phyloP scores from a whole-genome alignment of 176 grass and related monocot species.

The Bothriochloa decipiens region DNA sequence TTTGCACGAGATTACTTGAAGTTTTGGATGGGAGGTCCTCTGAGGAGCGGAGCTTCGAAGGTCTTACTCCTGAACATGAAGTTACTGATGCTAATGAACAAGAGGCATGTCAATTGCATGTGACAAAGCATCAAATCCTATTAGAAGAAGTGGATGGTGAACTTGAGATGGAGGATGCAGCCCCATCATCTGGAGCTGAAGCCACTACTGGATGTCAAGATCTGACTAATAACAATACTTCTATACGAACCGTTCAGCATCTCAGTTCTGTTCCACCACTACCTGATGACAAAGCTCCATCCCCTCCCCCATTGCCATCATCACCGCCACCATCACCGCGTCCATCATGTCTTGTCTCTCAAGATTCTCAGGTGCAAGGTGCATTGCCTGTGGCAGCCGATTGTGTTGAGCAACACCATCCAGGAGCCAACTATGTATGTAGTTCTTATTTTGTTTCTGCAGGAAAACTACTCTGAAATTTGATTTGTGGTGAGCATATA shows the following conservation, averaged over 20 bases:
- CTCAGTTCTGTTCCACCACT: constrained; percentile 63
- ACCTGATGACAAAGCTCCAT: constrained; percentile 78
- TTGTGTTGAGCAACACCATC: constrained; percentile 37
- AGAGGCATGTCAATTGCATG: constrained; percentile 42
- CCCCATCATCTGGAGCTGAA: constrained; percentile 57
- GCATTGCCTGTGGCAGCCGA: constrained; percentile 41
- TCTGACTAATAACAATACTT: constrained; percentile 32
- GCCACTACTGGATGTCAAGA: constrained; percentile 37
- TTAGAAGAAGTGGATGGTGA: constrained; percentile 92
- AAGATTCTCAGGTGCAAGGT: constrained; percentile 47
- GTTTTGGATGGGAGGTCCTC: constrained; percentile 73
- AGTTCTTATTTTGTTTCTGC: constrained; percentile 23
- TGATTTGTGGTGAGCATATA: constrained; percentile 13
- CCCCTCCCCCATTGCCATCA: constrained; percentile 90
- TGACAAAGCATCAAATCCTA: constrained; percentile 66
- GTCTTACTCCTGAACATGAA: constrained; percentile 83
- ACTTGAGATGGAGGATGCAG: constrained; percentile 95
- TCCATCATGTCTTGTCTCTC: constrained; percentile 32
- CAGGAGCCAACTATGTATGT: constrained; percentile 48
- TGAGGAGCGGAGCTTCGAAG: constrained; percentile 88
- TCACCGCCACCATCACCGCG: constrained; percentile 70
- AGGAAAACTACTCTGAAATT: constrained; percentile 27
- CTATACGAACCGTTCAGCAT: constrained; percentile 32
- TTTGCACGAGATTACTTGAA: constrained; percentile 69
- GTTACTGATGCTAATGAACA: constrained; percentile 52